phyloP scores from a whole-genome alignment of 192 early-diverging fungal species.

The Funneliformis mosseae region DNA sequence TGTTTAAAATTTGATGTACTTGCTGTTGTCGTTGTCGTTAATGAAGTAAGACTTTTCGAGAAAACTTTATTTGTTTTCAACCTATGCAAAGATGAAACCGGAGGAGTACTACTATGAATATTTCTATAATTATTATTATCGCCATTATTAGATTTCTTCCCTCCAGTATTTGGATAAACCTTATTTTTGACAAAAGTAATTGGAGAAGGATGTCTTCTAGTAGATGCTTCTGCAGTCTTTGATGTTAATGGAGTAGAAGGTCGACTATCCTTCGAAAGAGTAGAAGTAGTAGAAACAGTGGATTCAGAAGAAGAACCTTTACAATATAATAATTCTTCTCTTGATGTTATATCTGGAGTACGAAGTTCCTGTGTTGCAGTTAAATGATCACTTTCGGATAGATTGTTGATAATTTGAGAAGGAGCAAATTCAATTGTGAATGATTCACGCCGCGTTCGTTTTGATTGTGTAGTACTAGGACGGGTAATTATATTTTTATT shows the following conservation, averaged over 20 bases:
- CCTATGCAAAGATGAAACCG: background rate
- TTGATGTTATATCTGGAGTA: too few relatives aligned
- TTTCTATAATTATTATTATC: too few relatives aligned
- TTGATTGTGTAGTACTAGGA: background rate
- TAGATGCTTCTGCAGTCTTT: background rate
- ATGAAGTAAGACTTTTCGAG: background rate
- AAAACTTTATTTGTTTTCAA: background rate
- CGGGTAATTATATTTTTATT: slow-evolving; percentile 2
- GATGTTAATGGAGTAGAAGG: background rate
- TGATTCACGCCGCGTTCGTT: background rate
- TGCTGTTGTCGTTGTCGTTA: background rate
- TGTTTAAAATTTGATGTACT: background rate
- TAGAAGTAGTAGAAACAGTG: background rate
- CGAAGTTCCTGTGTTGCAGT: too few relatives aligned
- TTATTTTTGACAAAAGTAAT: background rate
- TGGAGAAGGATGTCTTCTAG: background rate
- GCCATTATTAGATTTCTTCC: too few relatives aligned
- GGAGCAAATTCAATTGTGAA: background rate
- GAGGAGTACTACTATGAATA: background rate
- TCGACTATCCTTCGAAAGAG: background rate
- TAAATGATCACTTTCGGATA: background rate
- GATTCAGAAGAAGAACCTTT: background rate
- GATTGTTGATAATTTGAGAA: background rate
- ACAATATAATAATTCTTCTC: background rate
- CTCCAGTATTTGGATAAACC: background rate